A percentile compares a stretch with the other conserved stretches of the same genome.
Conservation (phyloP, 1,284 basidiomycete species). For the Tilletia indica region DNA sequence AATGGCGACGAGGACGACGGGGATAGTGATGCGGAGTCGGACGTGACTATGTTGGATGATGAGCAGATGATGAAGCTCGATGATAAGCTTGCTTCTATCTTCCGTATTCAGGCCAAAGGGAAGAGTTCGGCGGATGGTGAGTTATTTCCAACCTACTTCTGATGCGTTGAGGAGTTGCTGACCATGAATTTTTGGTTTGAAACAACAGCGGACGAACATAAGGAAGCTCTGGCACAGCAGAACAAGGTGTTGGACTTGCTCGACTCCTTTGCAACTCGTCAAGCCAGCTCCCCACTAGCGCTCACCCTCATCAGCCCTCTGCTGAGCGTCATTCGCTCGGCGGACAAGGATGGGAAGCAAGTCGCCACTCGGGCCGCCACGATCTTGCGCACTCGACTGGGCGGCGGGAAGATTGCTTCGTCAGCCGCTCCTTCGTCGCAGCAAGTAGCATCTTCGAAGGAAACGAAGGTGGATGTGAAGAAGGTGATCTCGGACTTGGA, state of each 20-base stretch:
- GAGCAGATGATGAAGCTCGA: slow-evolving; percentile 97
- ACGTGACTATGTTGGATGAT: slow-evolving; percentile 60
- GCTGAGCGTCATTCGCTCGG: slow-evolving; percentile 64
- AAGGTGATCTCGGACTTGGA: slow-evolving; percentile 63
- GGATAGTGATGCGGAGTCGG: slow-evolving; percentile 46
- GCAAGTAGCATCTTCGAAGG: too few species aligned
- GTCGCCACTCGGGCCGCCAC: slow-evolving; percentile 79
- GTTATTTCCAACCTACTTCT: slow-evolving; percentile 29
- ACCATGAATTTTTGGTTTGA: too few species aligned
- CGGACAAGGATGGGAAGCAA: slow-evolving; percentile 66
- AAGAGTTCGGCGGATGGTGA: slow-evolving; percentile 68
- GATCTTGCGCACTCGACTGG: slow-evolving; percentile 65
- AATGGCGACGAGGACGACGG: slow-evolving; percentile 57
- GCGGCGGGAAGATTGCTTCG: not conserved
- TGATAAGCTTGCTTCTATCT: slow-evolving; percentile 84
- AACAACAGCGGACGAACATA: slow-evolving; percentile 15
- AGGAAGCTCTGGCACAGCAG: slow-evolving; percentile 72
- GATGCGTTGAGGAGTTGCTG: too few species aligned
- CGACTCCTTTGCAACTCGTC: slow-evolving; percentile 76
- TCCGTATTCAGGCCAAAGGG: slow-evolving; percentile 67
- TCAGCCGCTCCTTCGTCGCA: not conserved
- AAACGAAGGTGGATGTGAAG: slow-evolving; percentile 37
- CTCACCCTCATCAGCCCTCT: slow-evolving; percentile 73
- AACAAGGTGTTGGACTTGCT: slow-evolving; percentile 88
- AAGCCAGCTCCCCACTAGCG: slow-evolving; percentile 65